These are phyloP conservation scores for Umbellularia californica DNA, from an alignment of 164 flowering plant species.

Conservation along the genomic window DNA sequence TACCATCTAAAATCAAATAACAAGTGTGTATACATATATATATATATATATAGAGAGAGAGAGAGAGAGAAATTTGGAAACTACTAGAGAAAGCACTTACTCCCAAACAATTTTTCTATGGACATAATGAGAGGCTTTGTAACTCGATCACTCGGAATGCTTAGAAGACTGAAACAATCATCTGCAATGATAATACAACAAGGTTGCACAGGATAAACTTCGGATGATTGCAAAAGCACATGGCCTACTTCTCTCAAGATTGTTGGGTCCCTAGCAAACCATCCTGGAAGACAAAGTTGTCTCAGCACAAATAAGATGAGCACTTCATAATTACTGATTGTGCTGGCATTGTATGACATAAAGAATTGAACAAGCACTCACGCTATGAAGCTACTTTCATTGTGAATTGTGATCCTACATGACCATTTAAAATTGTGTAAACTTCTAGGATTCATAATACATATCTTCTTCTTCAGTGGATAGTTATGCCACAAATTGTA, in stretches of 20 bases:
- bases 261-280: constrained; percentile 85
- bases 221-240: constrained; percentile 45
- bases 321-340: background rate
- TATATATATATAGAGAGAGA: background rate
- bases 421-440: background rate
- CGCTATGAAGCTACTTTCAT: background rate
- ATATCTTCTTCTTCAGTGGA: too few species aligned
- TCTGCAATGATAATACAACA: constrained; percentile 58
- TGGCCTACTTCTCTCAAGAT: constrained; percentile 65
- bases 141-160: constrained; percentile 44
- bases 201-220: constrained; percentile 27
- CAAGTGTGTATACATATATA: too few species aligned
- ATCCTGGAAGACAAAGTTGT: constrained; percentile 41
- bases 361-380: background rate
- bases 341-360: too few species aligned
- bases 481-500: too few species aligned
- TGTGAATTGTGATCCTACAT: background rate
- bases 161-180: constrained; percentile 75
- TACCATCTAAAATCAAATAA: background rate
- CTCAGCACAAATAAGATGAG: background rate
- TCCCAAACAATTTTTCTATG: constrained; percentile 64
- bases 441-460: too few species aligned
- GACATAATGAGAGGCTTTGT: constrained; percentile 39
- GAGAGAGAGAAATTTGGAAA: too few species aligned
- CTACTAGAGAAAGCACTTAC: constrained; percentile 31